Conservation (phyloP, 371 early-diverging fungal species). For the Mortierella sp. region DNA sequence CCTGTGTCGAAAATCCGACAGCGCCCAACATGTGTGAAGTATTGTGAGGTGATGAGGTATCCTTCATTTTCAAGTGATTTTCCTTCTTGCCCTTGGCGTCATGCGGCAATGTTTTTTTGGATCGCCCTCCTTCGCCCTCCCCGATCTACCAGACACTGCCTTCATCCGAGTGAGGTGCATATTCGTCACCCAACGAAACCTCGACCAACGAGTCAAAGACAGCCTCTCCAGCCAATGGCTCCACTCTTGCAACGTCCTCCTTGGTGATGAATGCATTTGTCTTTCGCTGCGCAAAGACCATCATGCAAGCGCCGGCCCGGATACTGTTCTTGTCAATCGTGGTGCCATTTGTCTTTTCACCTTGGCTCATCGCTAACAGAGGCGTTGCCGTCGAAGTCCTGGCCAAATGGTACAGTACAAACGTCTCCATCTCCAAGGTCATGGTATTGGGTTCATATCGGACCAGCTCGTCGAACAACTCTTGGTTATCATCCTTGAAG, state of each 20-base stretch:
- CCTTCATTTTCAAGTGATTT: too few relatives aligned
- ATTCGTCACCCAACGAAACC: constrained; percentile 55
- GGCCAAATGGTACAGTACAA: constrained; percentile 88
- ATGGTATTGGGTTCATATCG: constrained; percentile 62
- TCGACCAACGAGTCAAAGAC: constrained; percentile 79
- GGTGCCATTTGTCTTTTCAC: neutral
- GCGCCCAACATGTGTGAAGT: too few relatives aligned
- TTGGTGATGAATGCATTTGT: constrained; percentile 79
- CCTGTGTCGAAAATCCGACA: too few relatives aligned
- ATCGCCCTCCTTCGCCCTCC: too few relatives aligned
- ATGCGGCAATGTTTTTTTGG: too few relatives aligned
- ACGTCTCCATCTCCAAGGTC: constrained; percentile 94
- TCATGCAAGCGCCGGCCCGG: constrained; percentile 83
- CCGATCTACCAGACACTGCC: constrained; percentile 72
- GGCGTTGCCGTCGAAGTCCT: constrained; percentile 55
- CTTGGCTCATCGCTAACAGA: constrained; percentile 8
- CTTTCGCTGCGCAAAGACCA: constrained; percentile 87
- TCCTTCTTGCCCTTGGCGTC: too few relatives aligned
- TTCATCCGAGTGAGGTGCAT: constrained; percentile 59
- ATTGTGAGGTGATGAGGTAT: too few relatives aligned
- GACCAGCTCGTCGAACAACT: constrained; percentile 65
- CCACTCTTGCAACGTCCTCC: constrained; percentile 67
- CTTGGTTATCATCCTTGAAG: constrained; percentile 85
- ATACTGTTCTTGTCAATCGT: constrained; percentile 58
- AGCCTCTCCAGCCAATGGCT: constrained; percentile 74